Percentiles rank a stretch among this genome's conserved stretches.
Conservation (phyloP, 768 basidiomycete genomes). For the Stropharia rugosoannulata region DNA sequence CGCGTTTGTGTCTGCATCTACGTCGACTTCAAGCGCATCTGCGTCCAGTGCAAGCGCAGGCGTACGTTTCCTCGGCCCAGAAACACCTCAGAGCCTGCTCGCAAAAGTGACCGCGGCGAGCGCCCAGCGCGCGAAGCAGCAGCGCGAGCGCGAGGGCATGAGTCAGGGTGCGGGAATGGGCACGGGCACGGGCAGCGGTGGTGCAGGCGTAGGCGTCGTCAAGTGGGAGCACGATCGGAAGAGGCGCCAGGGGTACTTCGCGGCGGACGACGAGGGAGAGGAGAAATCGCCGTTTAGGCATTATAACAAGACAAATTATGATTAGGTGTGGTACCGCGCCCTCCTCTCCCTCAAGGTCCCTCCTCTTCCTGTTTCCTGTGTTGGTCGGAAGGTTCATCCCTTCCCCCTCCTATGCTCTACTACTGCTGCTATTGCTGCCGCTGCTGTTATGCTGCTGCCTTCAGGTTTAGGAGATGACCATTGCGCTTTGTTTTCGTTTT, state of each 20-base stretch:
- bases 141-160: conserved; percentile 1
- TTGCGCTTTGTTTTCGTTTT: too few species aligned
- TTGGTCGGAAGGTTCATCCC: too few species aligned
- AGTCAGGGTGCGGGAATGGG: too few species aligned
- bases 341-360: not conserved
- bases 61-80: not conserved
- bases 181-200: too few species aligned
- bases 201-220: conserved; percentile 10
- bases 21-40: too few species aligned
- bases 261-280: conserved; percentile 23
- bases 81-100: conserved; percentile 1
- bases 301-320: conserved; percentile 28
- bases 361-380: too few species aligned
- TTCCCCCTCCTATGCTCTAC: too few species aligned
- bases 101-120: not conserved
- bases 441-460: too few species aligned
- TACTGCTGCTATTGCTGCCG: too few species aligned
- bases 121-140: not conserved
- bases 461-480: too few species aligned
- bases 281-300: conserved; percentile 32
- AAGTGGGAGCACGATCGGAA: conserved; percentile 33
- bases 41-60: too few species aligned
- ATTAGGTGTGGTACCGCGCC: conserved; percentile 6
- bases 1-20: too few species aligned
- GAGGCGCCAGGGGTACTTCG: conserved; percentile 30